Evolutionary conservation across 352 stramenopile genomes (phyloP).

Genomic region (Globisporangium spinosum): DNA sequence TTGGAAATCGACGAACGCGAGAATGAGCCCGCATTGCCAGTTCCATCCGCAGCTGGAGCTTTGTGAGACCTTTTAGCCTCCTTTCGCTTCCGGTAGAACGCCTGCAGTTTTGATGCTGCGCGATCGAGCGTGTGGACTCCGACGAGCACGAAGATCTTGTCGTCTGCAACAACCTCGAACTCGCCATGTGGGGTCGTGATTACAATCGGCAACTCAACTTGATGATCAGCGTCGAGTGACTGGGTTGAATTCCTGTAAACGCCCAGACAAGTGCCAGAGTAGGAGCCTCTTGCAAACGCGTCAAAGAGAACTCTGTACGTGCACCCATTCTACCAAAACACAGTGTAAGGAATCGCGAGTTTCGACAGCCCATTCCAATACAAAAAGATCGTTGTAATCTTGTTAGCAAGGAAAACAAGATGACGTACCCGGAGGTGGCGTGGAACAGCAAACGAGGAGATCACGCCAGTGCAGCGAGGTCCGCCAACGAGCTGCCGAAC

Average conservation of each 20-base stretch:
- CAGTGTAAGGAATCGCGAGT: background rate
- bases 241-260: constrained; percentile 72
- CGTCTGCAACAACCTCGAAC: constrained; percentile 46
- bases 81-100: constrained; percentile 32
- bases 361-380: background rate
- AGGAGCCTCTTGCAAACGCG: constrained; percentile 50
- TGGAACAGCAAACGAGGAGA: constrained; percentile 57
- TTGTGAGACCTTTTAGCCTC: background rate
- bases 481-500: constrained; percentile 75
- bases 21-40: constrained; percentile 4
- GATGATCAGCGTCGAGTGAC: constrained; percentile 30
- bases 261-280: constrained; percentile 63
- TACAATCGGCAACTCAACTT: constrained; percentile 66
- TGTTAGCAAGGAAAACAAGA: background rate
- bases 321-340: constrained; percentile 24
- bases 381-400: background rate
- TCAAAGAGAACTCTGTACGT: constrained; percentile 69
- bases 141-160: constrained; percentile 71
- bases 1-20: constrained; percentile 27
- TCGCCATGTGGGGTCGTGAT: constrained; percentile 60
- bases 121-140: constrained; percentile 70
- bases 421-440: constrained; percentile 35
- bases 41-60: background rate
- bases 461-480: constrained; percentile 69
- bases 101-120: constrained; percentile 55